Evolutionary conservation across 352 stramenopile genomes (phyloP).

Genomic region (Achlya hypogyna): DNA sequence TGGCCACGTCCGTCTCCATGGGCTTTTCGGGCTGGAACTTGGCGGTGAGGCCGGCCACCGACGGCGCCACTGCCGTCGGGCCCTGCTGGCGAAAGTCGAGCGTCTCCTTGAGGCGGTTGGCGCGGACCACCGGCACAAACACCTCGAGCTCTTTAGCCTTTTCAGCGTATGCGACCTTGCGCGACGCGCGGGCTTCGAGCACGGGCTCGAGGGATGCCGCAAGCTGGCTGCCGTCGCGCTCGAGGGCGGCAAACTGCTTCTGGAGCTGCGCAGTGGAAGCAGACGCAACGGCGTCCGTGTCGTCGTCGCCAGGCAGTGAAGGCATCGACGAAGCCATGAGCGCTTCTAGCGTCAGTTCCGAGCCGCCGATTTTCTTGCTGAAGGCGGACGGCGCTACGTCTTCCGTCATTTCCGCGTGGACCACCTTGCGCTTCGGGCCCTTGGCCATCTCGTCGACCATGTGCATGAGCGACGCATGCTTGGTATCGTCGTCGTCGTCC

Average conservation of each 20-base stretch:
- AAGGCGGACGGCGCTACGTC: constrained; percentile 36
- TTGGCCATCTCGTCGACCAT: constrained; percentile 33
- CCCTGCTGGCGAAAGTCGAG: constrained; percentile 91
- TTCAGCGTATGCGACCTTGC: constrained; percentile 85
- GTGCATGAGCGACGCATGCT: constrained; percentile 16
- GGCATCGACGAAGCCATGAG: constrained; percentile 33
- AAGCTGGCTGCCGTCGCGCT: constrained; percentile 43
- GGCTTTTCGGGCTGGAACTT: constrained; percentile 90
- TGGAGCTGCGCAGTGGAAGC: constrained; percentile 54
- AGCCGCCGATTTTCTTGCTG: constrained; percentile 26
- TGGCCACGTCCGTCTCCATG: constrained; percentile 80
- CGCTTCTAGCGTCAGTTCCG: constrained; percentile 40
- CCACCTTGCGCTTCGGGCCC: constrained; percentile 43
- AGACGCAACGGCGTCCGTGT: constrained; percentile 39
- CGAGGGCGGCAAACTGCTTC: constrained; percentile 61
- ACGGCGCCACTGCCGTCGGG: constrained; percentile 55
- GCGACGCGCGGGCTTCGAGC: constrained; percentile 74
- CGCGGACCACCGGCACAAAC: constrained; percentile 85
- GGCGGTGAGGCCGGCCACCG: constrained; percentile 73
- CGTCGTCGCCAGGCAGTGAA: constrained; percentile 20
- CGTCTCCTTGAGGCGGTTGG: constrained; percentile 91
- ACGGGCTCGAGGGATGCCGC: constrained; percentile 61
- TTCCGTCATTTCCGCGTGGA: constrained; percentile 23
- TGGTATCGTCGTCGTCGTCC: constrained; percentile 29
- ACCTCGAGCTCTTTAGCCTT: constrained; percentile 82